These are phyloP conservation scores for Rheum nobile DNA, from an alignment of 148 eudicot genomes.

Conservation along the genomic window DNA sequence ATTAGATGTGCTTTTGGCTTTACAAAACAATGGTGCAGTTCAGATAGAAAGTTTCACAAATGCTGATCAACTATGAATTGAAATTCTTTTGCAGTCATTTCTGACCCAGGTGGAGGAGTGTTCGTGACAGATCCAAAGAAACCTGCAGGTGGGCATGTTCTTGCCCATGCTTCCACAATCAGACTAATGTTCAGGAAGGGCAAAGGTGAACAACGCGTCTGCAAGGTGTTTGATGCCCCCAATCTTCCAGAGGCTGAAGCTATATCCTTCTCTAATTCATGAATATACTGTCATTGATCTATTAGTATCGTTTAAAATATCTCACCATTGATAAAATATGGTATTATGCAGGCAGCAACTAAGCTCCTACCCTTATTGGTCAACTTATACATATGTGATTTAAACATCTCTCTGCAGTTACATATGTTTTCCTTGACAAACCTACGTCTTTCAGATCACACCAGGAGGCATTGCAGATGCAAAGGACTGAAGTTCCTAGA, in stretches of 20 bases:
- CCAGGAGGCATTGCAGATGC: slow-evolving; percentile 96
- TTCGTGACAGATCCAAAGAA: slow-evolving; percentile 94
- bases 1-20: background rate
- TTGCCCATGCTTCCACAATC: slow-evolving; percentile 93
- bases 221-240: slow-evolving; percentile 97
- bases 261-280: slow-evolving; percentile 48
- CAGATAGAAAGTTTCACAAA: background rate
- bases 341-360: background rate
- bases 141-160: slow-evolving; percentile 97
- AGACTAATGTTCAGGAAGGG: slow-evolving; percentile 96
- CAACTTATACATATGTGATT: background rate
- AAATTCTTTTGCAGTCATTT: slow-evolving; percentile 52
- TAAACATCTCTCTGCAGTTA: background rate
- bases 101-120: slow-evolving; percentile 92
- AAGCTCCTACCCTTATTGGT: background rate
- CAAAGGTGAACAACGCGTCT: slow-evolving; percentile 91
- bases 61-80: background rate
- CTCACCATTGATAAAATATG: background rate
- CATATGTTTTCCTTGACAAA: slow-evolving; percentile 47
- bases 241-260: slow-evolving; percentile 98
- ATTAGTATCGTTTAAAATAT: background rate
- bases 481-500: slow-evolving; percentile 49
- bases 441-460: slow-evolving; percentile 86
- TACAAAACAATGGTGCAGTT: background rate
- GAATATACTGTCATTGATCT: background rate